A percentile compares a stretch with the other conserved stretches of the same genome.
Evolutionary conservation across 2,329 filamentous ascomycete genomes (phyloP).

Genomic region (Fusarium brachygibbosum): DNA sequence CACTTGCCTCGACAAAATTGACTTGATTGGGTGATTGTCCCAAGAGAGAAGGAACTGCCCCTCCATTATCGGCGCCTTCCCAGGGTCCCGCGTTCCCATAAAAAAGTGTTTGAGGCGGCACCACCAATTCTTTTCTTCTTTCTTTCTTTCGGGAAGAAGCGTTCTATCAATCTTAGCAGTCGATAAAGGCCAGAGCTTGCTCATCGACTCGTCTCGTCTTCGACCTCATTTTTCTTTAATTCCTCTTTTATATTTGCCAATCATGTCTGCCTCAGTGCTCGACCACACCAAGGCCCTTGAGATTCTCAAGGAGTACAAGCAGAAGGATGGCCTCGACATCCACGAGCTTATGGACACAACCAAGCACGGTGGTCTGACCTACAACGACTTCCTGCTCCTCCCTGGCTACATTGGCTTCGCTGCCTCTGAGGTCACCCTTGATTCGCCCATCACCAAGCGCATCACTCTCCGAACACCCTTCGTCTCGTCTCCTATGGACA

Average conservation of each 20-base stretch:
- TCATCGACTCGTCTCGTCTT: constrained; percentile 55
- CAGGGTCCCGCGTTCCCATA: constrained; percentile 48
- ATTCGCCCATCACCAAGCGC: constrained; percentile 93
- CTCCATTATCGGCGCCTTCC: constrained; percentile 30
- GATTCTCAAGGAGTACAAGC: constrained; percentile 83
- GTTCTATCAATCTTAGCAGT: constrained; percentile 57
- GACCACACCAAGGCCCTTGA: constrained; percentile 83
- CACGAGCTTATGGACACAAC: constrained; percentile 90
- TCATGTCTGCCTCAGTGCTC: constrained; percentile 78
- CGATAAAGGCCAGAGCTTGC: constrained; percentile 51
- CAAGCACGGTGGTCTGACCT: constrained; percentile 93
- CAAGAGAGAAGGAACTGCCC: constrained; percentile 27
- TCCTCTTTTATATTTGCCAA: constrained; percentile 50
- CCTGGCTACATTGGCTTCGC: constrained; percentile 99
- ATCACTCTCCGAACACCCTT: constrained; percentile 97
- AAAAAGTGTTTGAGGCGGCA: constrained; percentile 59
- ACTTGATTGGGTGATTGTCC: background rate
- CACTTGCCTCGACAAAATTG: constrained; percentile 1
- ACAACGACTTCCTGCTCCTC: constrained; percentile 98
- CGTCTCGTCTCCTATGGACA: constrained; percentile 99
- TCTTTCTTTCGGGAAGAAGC: constrained; percentile 68
- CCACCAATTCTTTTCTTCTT: constrained; percentile 56
- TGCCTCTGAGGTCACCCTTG: constrained; percentile 87
- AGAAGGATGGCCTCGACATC: constrained; percentile 87
- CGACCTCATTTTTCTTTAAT: constrained; percentile 57